These are phyloP conservation scores for Fomitopsis betulina DNA, from an alignment of 1,284 basidiomycete species.

Conservation along the genomic window DNA sequence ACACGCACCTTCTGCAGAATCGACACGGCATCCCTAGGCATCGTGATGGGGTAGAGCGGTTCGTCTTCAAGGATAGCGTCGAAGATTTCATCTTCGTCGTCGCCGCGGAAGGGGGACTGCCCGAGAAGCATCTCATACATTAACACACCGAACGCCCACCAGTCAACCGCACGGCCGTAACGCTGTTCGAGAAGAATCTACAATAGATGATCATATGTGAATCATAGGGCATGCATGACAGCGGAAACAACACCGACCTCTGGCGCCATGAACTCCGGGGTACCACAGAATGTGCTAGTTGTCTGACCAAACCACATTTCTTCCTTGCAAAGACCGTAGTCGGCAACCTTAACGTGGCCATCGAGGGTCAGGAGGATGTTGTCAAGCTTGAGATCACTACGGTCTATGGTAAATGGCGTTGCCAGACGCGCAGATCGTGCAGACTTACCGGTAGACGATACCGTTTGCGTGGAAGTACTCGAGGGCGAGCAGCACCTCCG, in stretches of 20 bases:
- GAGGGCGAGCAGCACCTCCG: slow-evolving; percentile 94
- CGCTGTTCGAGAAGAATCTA: slow-evolving; percentile 97
- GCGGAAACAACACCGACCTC: slow-evolving; percentile 56
- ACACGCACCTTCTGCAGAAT: slow-evolving; percentile 81
- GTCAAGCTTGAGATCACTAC: slow-evolving; percentile 94
- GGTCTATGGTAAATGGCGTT: neutral
- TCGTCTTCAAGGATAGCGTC: slow-evolving; percentile 99
- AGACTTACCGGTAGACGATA: slow-evolving; percentile 77
- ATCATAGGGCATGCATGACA: neutral
- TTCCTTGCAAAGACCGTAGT: slow-evolving; percentile 99
- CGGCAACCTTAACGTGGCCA: slow-evolving; percentile 98
- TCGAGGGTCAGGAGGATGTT: slow-evolving; percentile 97
- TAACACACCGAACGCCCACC: slow-evolving; percentile 99
- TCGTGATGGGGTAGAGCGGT: slow-evolving; percentile 98
- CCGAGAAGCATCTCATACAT: slow-evolving; percentile 99
- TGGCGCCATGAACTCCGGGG: slow-evolving; percentile 99
- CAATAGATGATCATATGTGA: slow-evolving; percentile 2
- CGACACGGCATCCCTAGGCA: slow-evolving; percentile 97
- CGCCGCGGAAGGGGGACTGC: slow-evolving; percentile 98
- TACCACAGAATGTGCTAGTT: slow-evolving; percentile 99
- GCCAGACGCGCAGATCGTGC: neutral
- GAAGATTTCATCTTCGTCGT: slow-evolving; percentile 99
- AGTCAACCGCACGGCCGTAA: slow-evolving; percentile 97
- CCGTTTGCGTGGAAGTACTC: slow-evolving; percentile 99
- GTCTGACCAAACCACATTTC: slow-evolving; percentile 98